Conservation (phyloP, 2,329 filamentous ascomycete genomes). For the Pyricularia pennisetigena region DNA sequence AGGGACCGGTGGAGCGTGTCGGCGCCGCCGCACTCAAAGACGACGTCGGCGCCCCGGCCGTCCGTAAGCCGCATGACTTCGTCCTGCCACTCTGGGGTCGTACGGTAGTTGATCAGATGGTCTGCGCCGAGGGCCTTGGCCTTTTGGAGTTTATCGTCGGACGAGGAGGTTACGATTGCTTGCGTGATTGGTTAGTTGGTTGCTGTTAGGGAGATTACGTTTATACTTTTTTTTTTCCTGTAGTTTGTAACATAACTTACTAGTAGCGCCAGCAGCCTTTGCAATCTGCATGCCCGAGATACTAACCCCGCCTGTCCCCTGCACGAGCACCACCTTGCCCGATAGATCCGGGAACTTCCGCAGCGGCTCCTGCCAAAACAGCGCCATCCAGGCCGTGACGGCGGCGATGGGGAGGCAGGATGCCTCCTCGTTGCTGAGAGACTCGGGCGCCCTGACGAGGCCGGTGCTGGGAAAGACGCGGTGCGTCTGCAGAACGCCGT, state of each 20-base stretch:
- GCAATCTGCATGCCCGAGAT: slow-evolving; percentile 43
- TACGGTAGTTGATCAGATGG: slow-evolving; percentile 43
- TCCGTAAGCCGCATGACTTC: slow-evolving; percentile 34
- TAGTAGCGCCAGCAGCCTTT: slow-evolving; percentile 37
- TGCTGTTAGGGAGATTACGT: slow-evolving; percentile 24
- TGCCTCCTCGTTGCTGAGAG: slow-evolving; percentile 50
- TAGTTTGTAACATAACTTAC: slow-evolving; percentile 18
- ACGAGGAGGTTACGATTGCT: slow-evolving; percentile 43
- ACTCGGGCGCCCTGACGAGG: slow-evolving; percentile 44
- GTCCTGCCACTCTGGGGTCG: slow-evolving; percentile 39
- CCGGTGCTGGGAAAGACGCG: slow-evolving; percentile 47
- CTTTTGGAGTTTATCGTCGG: slow-evolving; percentile 36
- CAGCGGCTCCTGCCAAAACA: slow-evolving; percentile 49
- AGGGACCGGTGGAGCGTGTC: slow-evolving; percentile 42
- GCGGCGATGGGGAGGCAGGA: slow-evolving; percentile 50
- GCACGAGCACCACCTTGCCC: slow-evolving; percentile 35
- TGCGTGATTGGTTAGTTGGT: background rate
- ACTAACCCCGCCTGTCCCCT: slow-evolving; percentile 45
- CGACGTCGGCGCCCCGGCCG: slow-evolving; percentile 37
- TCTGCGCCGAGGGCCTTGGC: slow-evolving; percentile 41
- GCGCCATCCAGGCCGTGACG: slow-evolving; percentile 55
- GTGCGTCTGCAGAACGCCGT: slow-evolving; percentile 48
- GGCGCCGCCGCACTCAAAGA: slow-evolving; percentile 45
- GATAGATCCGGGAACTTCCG: slow-evolving; percentile 29
- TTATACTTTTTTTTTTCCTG: slow-evolving; percentile 8